These are phyloP conservation scores for Neospermospora avenae DNA, from an alignment of 2,329 filamentous ascomycete genomes.

Conservation along the genomic window DNA sequence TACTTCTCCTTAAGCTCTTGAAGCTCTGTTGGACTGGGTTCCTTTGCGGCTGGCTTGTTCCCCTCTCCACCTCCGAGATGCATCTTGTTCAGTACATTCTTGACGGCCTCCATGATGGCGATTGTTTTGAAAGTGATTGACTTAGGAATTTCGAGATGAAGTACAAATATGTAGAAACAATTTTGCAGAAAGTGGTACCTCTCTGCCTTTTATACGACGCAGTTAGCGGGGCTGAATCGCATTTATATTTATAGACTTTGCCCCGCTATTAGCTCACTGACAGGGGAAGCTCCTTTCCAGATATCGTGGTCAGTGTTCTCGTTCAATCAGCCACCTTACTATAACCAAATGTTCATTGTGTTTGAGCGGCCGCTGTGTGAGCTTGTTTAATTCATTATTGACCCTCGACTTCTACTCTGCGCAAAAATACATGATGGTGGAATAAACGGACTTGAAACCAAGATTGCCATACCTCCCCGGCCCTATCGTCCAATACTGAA, in stretches of 20 bases:
- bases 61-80: conserved; percentile 35
- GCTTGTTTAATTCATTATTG: no score
- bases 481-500: no score
- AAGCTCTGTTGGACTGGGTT: conserved; percentile 41
- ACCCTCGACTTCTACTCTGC: no score
- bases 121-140: background rate
- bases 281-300: background rate
- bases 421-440: no score
- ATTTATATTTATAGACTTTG: conserved; percentile 15
- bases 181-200: background rate
- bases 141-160: background rate
- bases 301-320: no score
- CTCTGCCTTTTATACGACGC: conserved; percentile 5
- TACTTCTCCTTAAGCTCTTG: conserved; percentile 66
- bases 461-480: no score
- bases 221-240: background rate
- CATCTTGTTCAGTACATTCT: conserved; percentile 47
- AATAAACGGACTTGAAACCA: no score
- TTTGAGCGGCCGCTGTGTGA: no score
- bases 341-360: no score
- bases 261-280: conserved; percentile 24
- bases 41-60: conserved; percentile 24
- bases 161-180: background rate
- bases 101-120: conserved; percentile 37
- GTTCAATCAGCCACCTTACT: no score